Evolutionary conservation across 805 yeast species (phyloP).

Genomic region (Saturnispora gosingensis): DNA sequence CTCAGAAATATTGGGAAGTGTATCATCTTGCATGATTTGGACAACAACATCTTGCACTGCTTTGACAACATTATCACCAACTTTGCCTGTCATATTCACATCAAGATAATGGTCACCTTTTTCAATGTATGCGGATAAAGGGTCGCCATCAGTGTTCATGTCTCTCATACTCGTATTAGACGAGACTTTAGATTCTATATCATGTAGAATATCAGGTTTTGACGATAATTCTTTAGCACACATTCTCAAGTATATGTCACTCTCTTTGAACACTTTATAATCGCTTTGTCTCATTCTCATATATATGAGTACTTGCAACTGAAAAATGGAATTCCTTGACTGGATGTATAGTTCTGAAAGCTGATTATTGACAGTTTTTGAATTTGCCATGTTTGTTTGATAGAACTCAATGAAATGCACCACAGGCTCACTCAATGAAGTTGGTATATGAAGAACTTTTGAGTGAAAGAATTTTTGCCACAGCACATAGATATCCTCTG

Average conservation of each 20-base stretch:
- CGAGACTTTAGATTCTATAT: neutral
- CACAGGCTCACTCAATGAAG: constrained; percentile 27
- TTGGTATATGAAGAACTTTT: constrained; percentile 24
- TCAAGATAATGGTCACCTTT: constrained; percentile 24
- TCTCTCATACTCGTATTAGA: neutral
- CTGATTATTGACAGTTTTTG: neutral
- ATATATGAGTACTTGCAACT: constrained; percentile 46
- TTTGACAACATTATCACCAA: constrained; percentile 38
- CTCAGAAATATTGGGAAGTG: constrained; percentile 3
- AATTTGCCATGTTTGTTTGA: neutral
- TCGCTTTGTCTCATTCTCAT: constrained; percentile 42
- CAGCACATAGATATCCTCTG: constrained; percentile 45
- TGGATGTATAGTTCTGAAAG: constrained; percentile 9
- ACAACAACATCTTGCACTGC: constrained; percentile 64
- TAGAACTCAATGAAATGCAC: constrained; percentile 24
- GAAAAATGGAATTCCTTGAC: constrained; percentile 54
- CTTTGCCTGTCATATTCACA: constrained; percentile 25
- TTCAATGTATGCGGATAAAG: constrained; percentile 25
- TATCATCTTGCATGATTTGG: constrained; percentile 40
- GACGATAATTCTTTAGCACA: constrained; percentile 32
- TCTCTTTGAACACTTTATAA: constrained; percentile 50
- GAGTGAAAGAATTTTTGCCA: constrained; percentile 34
- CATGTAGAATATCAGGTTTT: neutral
- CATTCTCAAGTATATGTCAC: constrained; percentile 45
- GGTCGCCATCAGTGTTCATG: constrained; percentile 20